Percentiles rank a stretch among this genome's conserved stretches.
These are phyloP conservation scores for Talaromyces atroroseus DNA, from an alignment of 2,329 filamentous ascomycete genomes.

Conservation along the genomic window DNA sequence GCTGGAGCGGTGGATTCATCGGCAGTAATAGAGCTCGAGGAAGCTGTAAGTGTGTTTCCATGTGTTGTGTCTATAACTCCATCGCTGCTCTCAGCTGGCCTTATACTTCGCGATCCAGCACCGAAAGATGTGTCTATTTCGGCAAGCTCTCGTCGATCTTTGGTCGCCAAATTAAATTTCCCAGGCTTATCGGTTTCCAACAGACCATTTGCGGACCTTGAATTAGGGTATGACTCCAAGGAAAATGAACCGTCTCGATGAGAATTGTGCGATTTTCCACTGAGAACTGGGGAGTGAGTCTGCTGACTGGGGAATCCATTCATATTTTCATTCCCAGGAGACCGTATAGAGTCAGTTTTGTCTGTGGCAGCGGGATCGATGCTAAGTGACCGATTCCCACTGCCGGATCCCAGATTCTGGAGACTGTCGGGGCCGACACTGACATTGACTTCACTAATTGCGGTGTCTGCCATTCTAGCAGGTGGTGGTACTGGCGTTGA, in stretches of 20 bases:
- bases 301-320: conserved; percentile 25
- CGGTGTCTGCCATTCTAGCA: conserved; percentile 40
- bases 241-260: conserved; percentile 21
- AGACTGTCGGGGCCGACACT: conserved; percentile 29
- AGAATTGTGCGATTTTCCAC: conserved; percentile 25
- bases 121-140: conserved; percentile 25
- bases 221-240: conserved; percentile 19
- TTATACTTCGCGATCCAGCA: conserved; percentile 19
- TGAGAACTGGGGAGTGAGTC: conserved; percentile 31
- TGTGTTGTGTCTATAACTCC: conserved; percentile 27
- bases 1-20: conserved; percentile 24
- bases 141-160: conserved; percentile 23
- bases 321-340: conserved; percentile 27
- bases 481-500: conserved; percentile 31
- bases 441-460: conserved; percentile 42
- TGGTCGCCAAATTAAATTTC: conserved; percentile 16
- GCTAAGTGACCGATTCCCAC: conserved; percentile 25
- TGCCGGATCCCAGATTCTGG: conserved; percentile 26
- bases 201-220: conserved; percentile 15
- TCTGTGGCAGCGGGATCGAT: conserved; percentile 26
- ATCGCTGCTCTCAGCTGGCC: conserved; percentile 21
- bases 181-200: conserved; percentile 21
- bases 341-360: conserved; percentile 26
- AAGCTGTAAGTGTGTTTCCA: conserved; percentile 28
- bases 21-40: conserved; percentile 24